These are phyloP conservation scores for Zygosaccharomyces rouxii DNA, from an alignment of 805 yeast genomes.

Conservation along the genomic window DNA sequence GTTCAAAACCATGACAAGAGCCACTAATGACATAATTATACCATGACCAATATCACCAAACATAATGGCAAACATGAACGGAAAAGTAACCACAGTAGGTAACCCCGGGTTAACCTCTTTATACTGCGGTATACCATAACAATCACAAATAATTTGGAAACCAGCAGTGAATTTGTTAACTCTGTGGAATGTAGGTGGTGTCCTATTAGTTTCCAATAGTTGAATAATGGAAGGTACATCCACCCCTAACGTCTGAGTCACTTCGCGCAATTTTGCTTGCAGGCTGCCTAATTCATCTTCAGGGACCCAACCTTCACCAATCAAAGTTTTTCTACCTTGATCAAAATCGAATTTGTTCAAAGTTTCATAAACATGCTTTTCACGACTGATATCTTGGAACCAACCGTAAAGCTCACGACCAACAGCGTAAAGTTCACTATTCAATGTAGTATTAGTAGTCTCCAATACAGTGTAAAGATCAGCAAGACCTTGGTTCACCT, in stretches of 20 bases:
- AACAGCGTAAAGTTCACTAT: constrained; percentile 62
- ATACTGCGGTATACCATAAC: constrained; percentile 74
- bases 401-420: constrained; percentile 57
- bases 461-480: constrained; percentile 49
- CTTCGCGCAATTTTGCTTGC: constrained; percentile 42
- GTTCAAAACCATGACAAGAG: constrained; percentile 48
- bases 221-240: constrained; percentile 48
- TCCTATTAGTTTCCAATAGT: constrained; percentile 57
- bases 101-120: constrained; percentile 73
- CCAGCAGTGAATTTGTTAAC: constrained; percentile 66
- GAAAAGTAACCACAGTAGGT: constrained; percentile 70
- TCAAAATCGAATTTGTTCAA: constrained; percentile 69
- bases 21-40: constrained; percentile 54
- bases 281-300: constrained; percentile 46
- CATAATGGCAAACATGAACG: constrained; percentile 81
- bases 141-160: constrained; percentile 67
- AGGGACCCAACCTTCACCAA: constrained; percentile 76
- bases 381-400: constrained; percentile 52
- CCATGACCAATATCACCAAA: constrained; percentile 83
- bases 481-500: constrained; percentile 39
- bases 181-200: constrained; percentile 69
- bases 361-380: constrained; percentile 52
- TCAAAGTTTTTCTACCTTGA: constrained; percentile 57
- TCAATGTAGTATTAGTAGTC: constrained; percentile 49
- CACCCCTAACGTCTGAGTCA: constrained; percentile 29